These are phyloP conservation scores for Nitzschia putrida DNA, from an alignment of 108 stramenopile species.

Conservation along the genomic window DNA sequence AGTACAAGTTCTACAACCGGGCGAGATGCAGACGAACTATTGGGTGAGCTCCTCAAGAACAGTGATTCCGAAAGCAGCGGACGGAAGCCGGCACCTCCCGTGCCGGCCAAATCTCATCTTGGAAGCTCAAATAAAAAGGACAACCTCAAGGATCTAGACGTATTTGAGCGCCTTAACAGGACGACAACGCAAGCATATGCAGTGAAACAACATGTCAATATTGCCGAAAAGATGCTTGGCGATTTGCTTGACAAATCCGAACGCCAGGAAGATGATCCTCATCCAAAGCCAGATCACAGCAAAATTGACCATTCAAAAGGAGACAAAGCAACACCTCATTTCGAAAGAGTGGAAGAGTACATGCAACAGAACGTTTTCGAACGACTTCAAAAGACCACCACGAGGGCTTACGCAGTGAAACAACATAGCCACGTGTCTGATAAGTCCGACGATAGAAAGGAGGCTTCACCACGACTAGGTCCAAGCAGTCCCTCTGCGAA, in stretches of 20 bases:
- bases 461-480: not conserved
- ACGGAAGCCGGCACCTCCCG: not conserved
- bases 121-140: conserved; percentile 6
- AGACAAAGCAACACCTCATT: not conserved
- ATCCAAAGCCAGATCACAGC: not conserved
- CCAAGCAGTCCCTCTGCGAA: not conserved
- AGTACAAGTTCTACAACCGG: not conserved
- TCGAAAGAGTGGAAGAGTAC: conserved; percentile 34
- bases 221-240: conserved; percentile 31
- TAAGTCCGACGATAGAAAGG: not conserved
- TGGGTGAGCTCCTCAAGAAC: conserved; percentile 20
- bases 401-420: conserved; percentile 41
- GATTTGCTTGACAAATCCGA: conserved; percentile 24
- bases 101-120: not conserved
- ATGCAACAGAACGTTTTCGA: conserved; percentile 57
- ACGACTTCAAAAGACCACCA: conserved; percentile 46
- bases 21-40: conserved; percentile 27
- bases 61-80: conserved; percentile 14
- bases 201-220: conserved; percentile 40
- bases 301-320: not conserved
- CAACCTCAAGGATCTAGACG: conserved; percentile 51
- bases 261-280: not conserved
- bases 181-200: conserved; percentile 62
- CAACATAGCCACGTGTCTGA: conserved; percentile 8
- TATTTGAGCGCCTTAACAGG: conserved; percentile 69